phyloP scores from a whole-genome alignment of 2,329 filamentous ascomycete species.

The Aspergillus sp. region DNA sequence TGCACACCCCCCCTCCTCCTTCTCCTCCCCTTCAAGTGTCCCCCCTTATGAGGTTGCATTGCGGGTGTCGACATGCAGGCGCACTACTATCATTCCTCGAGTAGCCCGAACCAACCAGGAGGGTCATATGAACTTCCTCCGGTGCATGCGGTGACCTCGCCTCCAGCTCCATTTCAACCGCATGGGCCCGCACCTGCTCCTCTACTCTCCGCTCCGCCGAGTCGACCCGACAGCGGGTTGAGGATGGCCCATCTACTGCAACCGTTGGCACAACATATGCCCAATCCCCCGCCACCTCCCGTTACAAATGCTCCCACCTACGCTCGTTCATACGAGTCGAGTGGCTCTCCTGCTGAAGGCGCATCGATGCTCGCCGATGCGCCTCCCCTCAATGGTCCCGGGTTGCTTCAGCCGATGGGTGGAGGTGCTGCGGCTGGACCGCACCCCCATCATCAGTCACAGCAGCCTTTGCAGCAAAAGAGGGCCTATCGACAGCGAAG shows the following conservation, averaged over 20 bases:
- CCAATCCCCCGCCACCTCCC: constrained; percentile 24
- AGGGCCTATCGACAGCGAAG: constrained; percentile 90
- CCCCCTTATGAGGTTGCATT: constrained; percentile 23
- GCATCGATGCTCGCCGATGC: constrained; percentile 38
- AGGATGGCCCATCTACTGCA: constrained; percentile 46
- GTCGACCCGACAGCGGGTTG: constrained; percentile 42
- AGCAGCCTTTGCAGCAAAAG: constrained; percentile 72
- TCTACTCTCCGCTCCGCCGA: constrained; percentile 40
- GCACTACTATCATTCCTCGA: constrained; percentile 33
- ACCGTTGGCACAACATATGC: constrained; percentile 32
- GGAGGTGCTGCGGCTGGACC: constrained; percentile 2
- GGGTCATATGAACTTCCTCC: constrained; percentile 37
- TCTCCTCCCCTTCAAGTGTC: background rate
- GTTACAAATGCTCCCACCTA: constrained; percentile 32
- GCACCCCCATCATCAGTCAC: constrained; percentile 45
- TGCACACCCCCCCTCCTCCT: background rate
- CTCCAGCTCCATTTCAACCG: constrained; percentile 30
- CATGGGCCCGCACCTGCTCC: constrained; percentile 25
- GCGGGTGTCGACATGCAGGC: constrained; percentile 33
- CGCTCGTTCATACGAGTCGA: constrained; percentile 43
- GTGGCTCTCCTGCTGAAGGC: constrained; percentile 42
- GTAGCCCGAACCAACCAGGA: constrained; percentile 26
- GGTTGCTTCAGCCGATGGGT: constrained; percentile 19
- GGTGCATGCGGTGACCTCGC: constrained; percentile 39
- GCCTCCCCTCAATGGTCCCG: constrained; percentile 40